Percentiles rank a stretch among this genome's conserved stretches.
phyloP scores from a whole-genome alignment of 2,329 filamentous ascomycete genomes.

The Penicillium sp. region DNA sequence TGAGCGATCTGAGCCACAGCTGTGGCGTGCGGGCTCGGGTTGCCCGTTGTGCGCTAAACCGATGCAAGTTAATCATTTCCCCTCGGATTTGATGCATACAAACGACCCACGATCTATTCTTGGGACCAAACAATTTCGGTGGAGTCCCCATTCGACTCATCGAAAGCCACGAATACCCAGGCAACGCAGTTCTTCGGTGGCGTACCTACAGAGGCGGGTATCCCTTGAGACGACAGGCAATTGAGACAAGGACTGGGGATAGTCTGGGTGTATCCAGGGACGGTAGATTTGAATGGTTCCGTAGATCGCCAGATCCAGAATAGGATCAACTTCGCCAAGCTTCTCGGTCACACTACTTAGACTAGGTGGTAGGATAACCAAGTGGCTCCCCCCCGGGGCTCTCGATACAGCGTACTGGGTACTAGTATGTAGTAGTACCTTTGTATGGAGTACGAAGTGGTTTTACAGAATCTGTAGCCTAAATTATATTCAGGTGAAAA shows the following conservation, averaged over 20 bases:
- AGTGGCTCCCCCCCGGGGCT: not conserved
- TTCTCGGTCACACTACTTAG: not conserved
- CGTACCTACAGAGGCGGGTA: not conserved
- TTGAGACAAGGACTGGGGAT: not conserved
- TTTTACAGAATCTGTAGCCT: not conserved
- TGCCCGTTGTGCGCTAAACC: not conserved
- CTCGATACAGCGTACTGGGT: not conserved
- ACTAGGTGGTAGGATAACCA: not conserved
- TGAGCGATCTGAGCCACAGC: slow-evolving; percentile 1
- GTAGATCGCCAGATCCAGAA: not conserved
- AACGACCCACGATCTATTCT: not conserved
- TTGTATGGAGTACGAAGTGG: not conserved
- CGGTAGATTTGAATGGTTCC: not conserved
- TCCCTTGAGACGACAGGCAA: not conserved
- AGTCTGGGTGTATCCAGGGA: not conserved
- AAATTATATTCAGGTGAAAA: slow-evolving; percentile 5
- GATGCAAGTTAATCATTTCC: not conserved
- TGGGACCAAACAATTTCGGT: not conserved
- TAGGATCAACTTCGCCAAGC: slow-evolving; percentile 5
- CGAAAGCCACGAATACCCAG: not conserved
- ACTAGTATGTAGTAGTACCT: not conserved
- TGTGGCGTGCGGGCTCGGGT: not conserved
- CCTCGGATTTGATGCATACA: not conserved
- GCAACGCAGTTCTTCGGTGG: not conserved
- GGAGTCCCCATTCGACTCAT: not conserved